A percentile compares a stretch with the other conserved stretches of the same genome.
These are phyloP conservation scores for Juncus effusus DNA, from an alignment of 176 grass and related monocot species.

Conservation along the genomic window DNA sequence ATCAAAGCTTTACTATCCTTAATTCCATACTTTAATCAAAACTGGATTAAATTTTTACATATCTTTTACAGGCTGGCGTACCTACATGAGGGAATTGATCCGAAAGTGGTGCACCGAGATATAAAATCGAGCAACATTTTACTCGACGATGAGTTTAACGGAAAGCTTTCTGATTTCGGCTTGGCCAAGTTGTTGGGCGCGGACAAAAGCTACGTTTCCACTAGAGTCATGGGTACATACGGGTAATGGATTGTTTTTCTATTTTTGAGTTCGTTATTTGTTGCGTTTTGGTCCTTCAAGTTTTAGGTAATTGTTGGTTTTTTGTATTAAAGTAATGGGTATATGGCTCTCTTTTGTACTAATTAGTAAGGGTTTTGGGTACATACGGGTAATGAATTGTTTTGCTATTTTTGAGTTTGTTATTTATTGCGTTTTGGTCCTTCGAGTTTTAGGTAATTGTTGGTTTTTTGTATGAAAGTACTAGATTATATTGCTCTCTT, in stretches of 20 bases:
- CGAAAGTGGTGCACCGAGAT: conserved; percentile 95
- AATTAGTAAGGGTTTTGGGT: conserved; percentile 62
- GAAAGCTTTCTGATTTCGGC: conserved; percentile 96
- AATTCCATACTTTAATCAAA: too few species aligned
- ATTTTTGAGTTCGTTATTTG: neutral
- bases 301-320: neutral
- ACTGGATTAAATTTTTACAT: too few species aligned
- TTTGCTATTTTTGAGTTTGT: neutral
- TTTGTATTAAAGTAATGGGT: conserved; percentile 5
- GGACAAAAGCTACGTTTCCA: conserved; percentile 78
- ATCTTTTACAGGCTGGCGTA: conserved; percentile 60
- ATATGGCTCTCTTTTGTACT: too few species aligned
- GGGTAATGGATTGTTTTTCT: conserved; percentile 44
- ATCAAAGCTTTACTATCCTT: neutral
- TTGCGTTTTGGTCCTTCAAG: neutral
- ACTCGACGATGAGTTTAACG: conserved; percentile 79
- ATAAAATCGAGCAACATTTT: conserved; percentile 99
- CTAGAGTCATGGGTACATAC: conserved; percentile 98
- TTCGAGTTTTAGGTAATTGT: neutral
- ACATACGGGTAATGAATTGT: conserved; percentile 71
- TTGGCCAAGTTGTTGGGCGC: conserved; percentile 94
- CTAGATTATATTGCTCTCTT: neutral
- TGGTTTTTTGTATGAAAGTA: conserved; percentile 1
- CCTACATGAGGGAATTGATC: conserved; percentile 92
- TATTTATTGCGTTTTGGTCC: neutral